Evolutionary conservation across 805 yeast species (phyloP).

Genomic region (Yarrowia bubula): DNA sequence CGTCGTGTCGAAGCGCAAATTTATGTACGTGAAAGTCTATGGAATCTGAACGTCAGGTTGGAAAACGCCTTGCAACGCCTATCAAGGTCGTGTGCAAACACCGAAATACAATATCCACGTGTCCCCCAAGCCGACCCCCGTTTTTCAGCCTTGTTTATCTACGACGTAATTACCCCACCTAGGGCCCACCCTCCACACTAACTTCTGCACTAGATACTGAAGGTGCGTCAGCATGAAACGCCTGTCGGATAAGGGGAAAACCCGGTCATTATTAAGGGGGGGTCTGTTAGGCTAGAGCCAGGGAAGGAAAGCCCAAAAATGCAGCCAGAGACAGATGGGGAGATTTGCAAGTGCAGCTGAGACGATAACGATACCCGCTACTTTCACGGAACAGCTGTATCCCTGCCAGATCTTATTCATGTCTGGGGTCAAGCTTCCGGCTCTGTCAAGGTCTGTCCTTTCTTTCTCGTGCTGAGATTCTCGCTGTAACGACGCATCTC

Average conservation of each 20-base stretch:
- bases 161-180: not conserved
- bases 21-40: slow-evolving; percentile 5
- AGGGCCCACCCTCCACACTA: not conserved
- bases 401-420: not conserved
- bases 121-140: too few species aligned
- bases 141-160: not conserved
- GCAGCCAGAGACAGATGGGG: not conserved
- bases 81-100: too few species aligned
- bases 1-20: slow-evolving; percentile 16
- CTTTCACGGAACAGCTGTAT: not conserved
- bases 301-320: not conserved
- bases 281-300: not conserved
- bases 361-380: not conserved
- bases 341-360: not conserved
- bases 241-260: slow-evolving; percentile 17
- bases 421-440: slow-evolving; percentile 22
- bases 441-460: not conserved
- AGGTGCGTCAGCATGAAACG: slow-evolving; percentile 9
- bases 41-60: not conserved
- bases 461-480: not conserved
- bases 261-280: slow-evolving; percentile 6
- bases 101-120: too few species aligned
- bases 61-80: too few species aligned
- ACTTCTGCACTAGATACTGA: not conserved
- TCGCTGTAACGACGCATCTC: not conserved